Evolutionary conservation across 2,329 filamentous ascomycete species (phyloP), one percentile per base, ranked within the genome.

Genomic region (Raffaelea deltoideospora): DNA sequence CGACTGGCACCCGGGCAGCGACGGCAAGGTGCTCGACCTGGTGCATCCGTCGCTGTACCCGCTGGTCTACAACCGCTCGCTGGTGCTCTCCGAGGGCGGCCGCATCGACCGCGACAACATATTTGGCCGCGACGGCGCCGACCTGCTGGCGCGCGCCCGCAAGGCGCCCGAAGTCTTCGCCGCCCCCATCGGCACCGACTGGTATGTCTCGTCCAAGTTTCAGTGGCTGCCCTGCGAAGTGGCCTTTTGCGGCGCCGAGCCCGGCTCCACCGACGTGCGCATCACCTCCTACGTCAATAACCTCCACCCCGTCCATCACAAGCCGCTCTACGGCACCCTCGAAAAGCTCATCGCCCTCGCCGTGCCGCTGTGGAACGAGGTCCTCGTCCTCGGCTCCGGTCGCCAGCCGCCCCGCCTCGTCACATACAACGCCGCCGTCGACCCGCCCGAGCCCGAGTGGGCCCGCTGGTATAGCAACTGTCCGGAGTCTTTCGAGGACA

Each of bases 11-110:
- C 72, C 71, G 0, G 52, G 59, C 5, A 68, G 64, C 0, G 50
- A 69, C 35, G 51, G 60, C 2, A 62, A 58, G 45, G 69, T 78
- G 2, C 61, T 69, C 5, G 65, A 77, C 46, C 54, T 78, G 4
- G 61, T 78, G 14, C 64, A 77, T 44, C 70, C 72, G 6, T 76
- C 69, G 2, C 54, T 76, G 38, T 76, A 65, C 42, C 70, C 71
- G 0, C 51, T 77, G 1, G 52, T 70, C 2, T 70, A 66, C 40
- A 49, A 50, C 35, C 36, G 35, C 10, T 41, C 44, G 10, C 35
- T 20, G 10, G 45, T 39, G 6, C 54, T 65, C 5, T 46, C 66
- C 27, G 31, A 40, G 1, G 48, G 54, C 0, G 52, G 49, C 0
- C 54, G 57, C 7, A 48, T 49, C 2, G 40, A 51, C 1, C 36